Base-by-base conservation (phyloP, 2,329 filamentous ascomycete genomes). In the Phialemonium atrogriseum region DNA sequence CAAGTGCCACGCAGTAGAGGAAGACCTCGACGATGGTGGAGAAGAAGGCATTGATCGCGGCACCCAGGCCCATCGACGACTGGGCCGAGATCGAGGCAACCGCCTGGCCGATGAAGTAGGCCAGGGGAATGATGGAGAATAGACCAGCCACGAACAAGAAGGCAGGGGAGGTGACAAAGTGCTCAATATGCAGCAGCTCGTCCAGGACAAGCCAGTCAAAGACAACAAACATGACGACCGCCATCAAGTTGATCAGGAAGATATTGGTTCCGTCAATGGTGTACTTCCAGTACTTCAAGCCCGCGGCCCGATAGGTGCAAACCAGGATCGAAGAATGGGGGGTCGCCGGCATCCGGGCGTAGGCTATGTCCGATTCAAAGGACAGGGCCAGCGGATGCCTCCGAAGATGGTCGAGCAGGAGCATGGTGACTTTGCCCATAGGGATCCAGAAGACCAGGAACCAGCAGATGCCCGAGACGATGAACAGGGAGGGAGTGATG, bases 191-290 rank as follows among this genome's bases (percentile, higher is more conserved):
- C 21, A 96, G 59, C 4, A 76, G 59, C 11, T 77, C 64, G 20
- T 78, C 71, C 16, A 98, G 66, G 15, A 98, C 68, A 37, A 78
- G 78, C 69, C 89, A 96, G 64, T 98, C 91, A 43, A 94, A 76
- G 40, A 98, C 93, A 49, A 89, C 84, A 51, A 98, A 95, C 15
- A 84, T 64, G n/a, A 98, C 91, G 12, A 98, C 75, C 10, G 77
- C 82, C 62, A 96, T 85, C 35, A 98, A 73, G 55, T 98, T 98
- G 66, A 98, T 95, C 44, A 98, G 76, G 62, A 98, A 96, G 52
- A 98, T 94, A 60, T 98, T 98, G 39, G 91, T 98, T 34, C 91
- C 93, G 52, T 98, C 91, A 36, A 98, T 70, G 4, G 91, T 98
- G 60, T 98, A 98, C 61, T 98, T 98, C 89, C 93, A 98, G 65